phyloP scores from a whole-genome alignment of 306 rosid genomes.

The Lupinus albus region DNA sequence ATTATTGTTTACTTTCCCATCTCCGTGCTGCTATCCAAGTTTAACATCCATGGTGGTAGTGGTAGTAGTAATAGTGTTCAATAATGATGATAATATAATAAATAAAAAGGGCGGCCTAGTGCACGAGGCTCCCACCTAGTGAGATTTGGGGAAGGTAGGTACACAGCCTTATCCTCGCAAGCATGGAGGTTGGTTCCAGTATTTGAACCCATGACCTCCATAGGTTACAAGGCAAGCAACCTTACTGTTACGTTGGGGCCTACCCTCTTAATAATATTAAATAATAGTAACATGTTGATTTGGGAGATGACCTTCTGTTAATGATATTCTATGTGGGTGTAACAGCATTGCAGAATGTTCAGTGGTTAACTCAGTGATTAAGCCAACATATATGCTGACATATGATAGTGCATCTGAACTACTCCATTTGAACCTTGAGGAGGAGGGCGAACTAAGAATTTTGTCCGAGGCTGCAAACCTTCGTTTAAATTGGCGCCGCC shows the following conservation, averaged over 20 bases:
- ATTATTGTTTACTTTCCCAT: too few species aligned
- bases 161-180: too few species aligned
- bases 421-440: slow-evolving; percentile 81
- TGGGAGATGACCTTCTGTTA: slow-evolving; percentile 20
- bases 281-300: not conserved
- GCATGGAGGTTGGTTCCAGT: too few species aligned
- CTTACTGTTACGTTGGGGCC: slow-evolving; percentile 30
- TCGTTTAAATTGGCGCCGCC: slow-evolving; percentile 76
- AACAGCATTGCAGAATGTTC: slow-evolving; percentile 91
- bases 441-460: slow-evolving; percentile 82
- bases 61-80: not conserved
- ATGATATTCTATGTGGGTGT: slow-evolving; percentile 36
- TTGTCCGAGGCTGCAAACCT: slow-evolving; percentile 89
- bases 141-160: too few species aligned
- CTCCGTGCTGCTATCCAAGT: too few species aligned
- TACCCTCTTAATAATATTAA: slow-evolving; percentile 36
- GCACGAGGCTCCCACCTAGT: too few species aligned
- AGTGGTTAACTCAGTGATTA: slow-evolving; percentile 79
- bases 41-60: not conserved
- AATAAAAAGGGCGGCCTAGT: too few species aligned
- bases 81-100: too few species aligned
- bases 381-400: slow-evolving; percentile 95
- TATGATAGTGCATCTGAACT: slow-evolving; percentile 96
- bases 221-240: too few species aligned
- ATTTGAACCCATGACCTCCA: too few species aligned